These are phyloP conservation scores for Zasmidium angulare DNA, from an alignment of 2,329 filamentous ascomycete species.

Conservation along the genomic window DNA sequence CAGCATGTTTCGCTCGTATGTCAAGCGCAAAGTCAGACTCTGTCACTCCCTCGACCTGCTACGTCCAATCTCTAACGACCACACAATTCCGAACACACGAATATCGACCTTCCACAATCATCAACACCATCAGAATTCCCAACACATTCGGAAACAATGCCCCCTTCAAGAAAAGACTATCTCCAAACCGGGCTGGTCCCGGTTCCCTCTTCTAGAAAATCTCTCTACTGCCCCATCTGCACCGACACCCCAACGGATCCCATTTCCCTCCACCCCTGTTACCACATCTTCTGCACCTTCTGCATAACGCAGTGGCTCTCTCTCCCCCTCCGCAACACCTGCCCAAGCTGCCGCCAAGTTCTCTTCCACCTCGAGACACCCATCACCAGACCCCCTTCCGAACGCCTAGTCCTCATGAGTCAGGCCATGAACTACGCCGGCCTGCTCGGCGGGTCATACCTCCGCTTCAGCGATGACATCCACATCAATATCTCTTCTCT, in stretches of 20 bases:
- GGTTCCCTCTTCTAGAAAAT: background rate
- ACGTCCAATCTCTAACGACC: too few species aligned
- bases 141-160: background rate
- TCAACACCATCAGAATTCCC: too few species aligned
- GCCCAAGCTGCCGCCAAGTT: constrained; percentile 9
- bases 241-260: constrained; percentile 6
- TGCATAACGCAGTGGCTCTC: constrained; percentile 16
- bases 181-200: constrained; percentile 13
- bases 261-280: constrained; percentile 8
- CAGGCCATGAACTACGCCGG: constrained; percentile 7
- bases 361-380: constrained; percentile 12
- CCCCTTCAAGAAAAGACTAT: background rate
- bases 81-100: too few species aligned
- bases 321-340: constrained; percentile 10
- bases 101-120: too few species aligned
- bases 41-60: too few species aligned
- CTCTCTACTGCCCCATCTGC: constrained; percentile 9
- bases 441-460: constrained; percentile 10
- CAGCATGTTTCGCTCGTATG: too few species aligned
- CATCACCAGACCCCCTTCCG: constrained; percentile 6
- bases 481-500: constrained; percentile 6
- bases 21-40: too few species aligned
- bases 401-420: constrained; percentile 4
- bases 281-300: constrained; percentile 11
- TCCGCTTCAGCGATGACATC: constrained; percentile 11